Conservation (phyloP, 2,329 filamentous ascomycete species). For the Pyrenochaeta sp. region DNA sequence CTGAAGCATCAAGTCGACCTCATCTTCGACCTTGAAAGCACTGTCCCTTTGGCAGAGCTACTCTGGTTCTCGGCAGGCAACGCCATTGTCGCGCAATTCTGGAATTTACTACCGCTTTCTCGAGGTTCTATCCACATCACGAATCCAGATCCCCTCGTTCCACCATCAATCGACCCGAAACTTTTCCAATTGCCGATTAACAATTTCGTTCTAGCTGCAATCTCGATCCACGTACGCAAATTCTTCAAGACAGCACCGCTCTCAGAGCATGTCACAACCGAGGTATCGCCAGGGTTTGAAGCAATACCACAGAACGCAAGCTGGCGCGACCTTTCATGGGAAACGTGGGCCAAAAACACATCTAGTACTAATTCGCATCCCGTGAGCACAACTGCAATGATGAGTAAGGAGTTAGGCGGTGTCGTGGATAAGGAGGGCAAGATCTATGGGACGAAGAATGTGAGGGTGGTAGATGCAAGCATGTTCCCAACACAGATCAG, state of each 20-base stretch:
- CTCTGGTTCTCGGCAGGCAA: slow-evolving; percentile 49
- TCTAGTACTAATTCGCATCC: slow-evolving; percentile 44
- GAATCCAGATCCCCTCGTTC: slow-evolving; percentile 39
- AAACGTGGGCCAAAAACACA: slow-evolving; percentile 28
- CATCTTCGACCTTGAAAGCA: slow-evolving; percentile 52
- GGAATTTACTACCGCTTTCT: slow-evolving; percentile 50
- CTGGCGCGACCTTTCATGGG: slow-evolving; percentile 28
- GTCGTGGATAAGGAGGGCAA: slow-evolving; percentile 44
- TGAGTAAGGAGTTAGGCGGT: slow-evolving; percentile 40
- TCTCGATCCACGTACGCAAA: slow-evolving; percentile 43
- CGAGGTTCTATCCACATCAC: slow-evolving; percentile 46
- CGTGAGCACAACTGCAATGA: slow-evolving; percentile 46
- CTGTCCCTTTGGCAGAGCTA: slow-evolving; percentile 58
- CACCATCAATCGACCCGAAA: slow-evolving; percentile 53
- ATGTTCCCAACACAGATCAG: slow-evolving; percentile 45
- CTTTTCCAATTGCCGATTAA: slow-evolving; percentile 55
- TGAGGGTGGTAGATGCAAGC: slow-evolving; percentile 51
- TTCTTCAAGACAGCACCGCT: slow-evolving; percentile 40
- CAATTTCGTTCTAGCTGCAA: slow-evolving; percentile 42
- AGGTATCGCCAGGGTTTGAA: slow-evolving; percentile 31
- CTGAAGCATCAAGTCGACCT: slow-evolving; percentile 59
- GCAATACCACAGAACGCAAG: slow-evolving; percentile 29
- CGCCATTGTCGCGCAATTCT: slow-evolving; percentile 48
- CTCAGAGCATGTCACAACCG: slow-evolving; percentile 23
- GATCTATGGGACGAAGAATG: slow-evolving; percentile 46